Percentiles rank a stretch among this genome's conserved stretches.
phyloP scores from a whole-genome alignment of 306 rosid genomes.

The Prunus mira region DNA sequence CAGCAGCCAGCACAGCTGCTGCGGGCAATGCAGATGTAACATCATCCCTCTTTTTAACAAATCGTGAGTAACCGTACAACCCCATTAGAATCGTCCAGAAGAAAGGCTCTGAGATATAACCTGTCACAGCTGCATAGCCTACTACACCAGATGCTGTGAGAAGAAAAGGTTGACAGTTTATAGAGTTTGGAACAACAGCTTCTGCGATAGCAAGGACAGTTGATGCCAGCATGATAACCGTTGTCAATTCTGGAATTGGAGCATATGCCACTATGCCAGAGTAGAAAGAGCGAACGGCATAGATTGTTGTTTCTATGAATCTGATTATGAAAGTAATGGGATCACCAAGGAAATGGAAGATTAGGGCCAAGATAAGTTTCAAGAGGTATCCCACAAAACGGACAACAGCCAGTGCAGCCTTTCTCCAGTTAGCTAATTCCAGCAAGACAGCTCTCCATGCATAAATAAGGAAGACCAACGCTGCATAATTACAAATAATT shows the following conservation, averaged over 20 bases:
- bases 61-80: constrained; percentile 57
- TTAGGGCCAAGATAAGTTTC: constrained; percentile 52
- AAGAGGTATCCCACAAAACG: constrained; percentile 52
- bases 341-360: constrained; percentile 67
- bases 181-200: constrained; percentile 61
- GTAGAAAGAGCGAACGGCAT: constrained; percentile 61
- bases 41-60: constrained; percentile 59
- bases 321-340: constrained; percentile 66
- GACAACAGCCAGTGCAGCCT: constrained; percentile 38
- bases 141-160: constrained; percentile 68
- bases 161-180: constrained; percentile 61
- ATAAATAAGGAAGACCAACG: constrained; percentile 64
- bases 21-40: constrained; percentile 76
- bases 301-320: constrained; percentile 54
- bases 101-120: constrained; percentile 74
- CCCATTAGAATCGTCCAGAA: constrained; percentile 83
- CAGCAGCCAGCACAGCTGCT: constrained; percentile 77
- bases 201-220: constrained; percentile 73
- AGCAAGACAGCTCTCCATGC: constrained; percentile 92
- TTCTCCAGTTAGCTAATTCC: constrained; percentile 83
- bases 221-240: constrained; percentile 57
- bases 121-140: constrained; percentile 76
- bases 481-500: constrained; percentile 42
- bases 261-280: constrained; percentile 70
- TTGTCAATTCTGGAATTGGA: constrained; percentile 62